Base-by-base conservation (phyloP, 306 rosid species). In the Acacia melanoxylon region DNA sequence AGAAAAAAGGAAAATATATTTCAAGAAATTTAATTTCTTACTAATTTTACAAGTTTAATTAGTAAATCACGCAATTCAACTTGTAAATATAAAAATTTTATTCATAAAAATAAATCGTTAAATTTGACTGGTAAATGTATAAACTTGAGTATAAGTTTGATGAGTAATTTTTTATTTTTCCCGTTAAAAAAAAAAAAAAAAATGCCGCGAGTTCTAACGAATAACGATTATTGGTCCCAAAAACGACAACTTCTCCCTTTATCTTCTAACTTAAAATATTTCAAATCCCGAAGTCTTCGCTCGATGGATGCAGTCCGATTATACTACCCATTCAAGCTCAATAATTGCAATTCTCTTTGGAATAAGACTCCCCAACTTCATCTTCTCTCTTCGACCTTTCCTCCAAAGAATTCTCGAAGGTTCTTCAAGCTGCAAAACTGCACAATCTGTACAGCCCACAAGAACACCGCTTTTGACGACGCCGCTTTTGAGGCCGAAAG, bases 401-500 rank as follows among this genome's bases (percentile, higher is more conserved):
- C 77, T 58, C 71, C 84, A 22, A 33, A 73, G 17, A 72, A 14
- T 71, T 68, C 70, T 56, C 78, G 49, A 10, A 80, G 35, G 49
- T 78, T 62, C 51, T 62, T 45, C 76, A 78, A 54, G 83, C 83
- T 79, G 81, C 77, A 52, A 41, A 77, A 25, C 54, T 2, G 62
- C 46, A 68, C 72, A 1, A 70, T 67, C 56, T 29, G 66, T 10
- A 54, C 68, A 4, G 22, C 65, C 56, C 81, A 29, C 31, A 81
- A 35, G 73, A 80, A 16, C 24, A 6, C 7, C 41, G 9, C 84
- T 19, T 89, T 94, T 79, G 93, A 92, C 85, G 97, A 87, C 85
- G 93, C 89, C 1, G 91, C 97, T 35, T 94, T 83, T 81, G 97
- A 92, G 91, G 89, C 89, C 15, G 91, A 94, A 84, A 86, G 95